These are phyloP conservation scores for Phenoliferia sp. DNA, from an alignment of 1,284 basidiomycete species.

Conservation along the genomic window DNA sequence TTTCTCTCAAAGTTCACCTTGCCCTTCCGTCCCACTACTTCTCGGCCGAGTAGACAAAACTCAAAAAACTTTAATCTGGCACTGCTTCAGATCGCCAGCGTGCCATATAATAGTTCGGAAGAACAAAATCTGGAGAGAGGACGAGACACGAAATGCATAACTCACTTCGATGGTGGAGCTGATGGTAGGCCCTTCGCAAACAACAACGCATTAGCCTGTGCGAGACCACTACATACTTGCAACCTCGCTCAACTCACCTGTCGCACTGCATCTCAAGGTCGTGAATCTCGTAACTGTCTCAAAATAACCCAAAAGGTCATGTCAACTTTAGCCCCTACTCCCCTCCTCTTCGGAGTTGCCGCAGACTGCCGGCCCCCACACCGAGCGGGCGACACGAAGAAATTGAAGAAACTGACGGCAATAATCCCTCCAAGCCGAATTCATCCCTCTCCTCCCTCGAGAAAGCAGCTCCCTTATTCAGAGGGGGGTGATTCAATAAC, in stretches of 20 bases:
- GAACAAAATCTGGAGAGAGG: not conserved
- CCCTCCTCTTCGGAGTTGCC: too few species aligned
- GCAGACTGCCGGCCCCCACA: not conserved
- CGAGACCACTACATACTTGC: not conserved
- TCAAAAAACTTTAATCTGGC: not conserved
- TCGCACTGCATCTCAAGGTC: slow-evolving; percentile 68
- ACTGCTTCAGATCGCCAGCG: not conserved
- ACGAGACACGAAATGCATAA: not conserved
- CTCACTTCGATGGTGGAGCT: slow-evolving; percentile 46
- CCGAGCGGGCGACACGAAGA: too few species aligned
- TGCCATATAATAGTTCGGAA: not conserved
- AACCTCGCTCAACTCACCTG: slow-evolving; percentile 37
- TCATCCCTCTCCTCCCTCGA: slow-evolving; percentile 58
- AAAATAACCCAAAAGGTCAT: slow-evolving; percentile 12
- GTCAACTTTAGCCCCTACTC: not conserved
- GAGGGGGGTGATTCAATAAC: not conserved
- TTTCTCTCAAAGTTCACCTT: not conserved
- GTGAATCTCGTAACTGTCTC: slow-evolving; percentile 65
- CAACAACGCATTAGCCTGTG: not conserved
- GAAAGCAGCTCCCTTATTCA: slow-evolving; percentile 55
- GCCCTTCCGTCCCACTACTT: not conserved
- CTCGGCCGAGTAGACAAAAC: too few species aligned
- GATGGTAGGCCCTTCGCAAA: slow-evolving; percentile 54
- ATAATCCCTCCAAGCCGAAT: slow-evolving; percentile 68
- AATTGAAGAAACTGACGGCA: too few species aligned